Evolutionary conservation across 2,329 filamentous ascomycete genomes (phyloP), one percentile per base, ranked within the genome.

Genomic region (Scedosporium dehoogii): DNA sequence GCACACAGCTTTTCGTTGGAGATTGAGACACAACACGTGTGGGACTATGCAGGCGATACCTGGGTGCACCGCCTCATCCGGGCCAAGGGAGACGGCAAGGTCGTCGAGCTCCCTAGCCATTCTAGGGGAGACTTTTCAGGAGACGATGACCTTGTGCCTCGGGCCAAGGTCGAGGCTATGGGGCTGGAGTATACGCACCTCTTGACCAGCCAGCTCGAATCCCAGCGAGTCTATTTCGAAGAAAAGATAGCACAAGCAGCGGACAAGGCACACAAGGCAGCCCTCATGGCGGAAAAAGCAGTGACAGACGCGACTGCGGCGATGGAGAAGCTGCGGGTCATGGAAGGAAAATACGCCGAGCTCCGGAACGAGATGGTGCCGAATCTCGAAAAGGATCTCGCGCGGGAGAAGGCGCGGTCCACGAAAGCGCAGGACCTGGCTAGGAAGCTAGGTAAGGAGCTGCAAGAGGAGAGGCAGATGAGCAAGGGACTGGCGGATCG

Each of bases 31-130:
- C 93, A 99, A 73, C 89, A 96, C 68, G 92, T 99, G 1, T 99
- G 94, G 94, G 94, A 99, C 74, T 99, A 99, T 67, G 91, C 90
- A 0, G 92, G 91, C 4, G 94, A 99, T 71, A 90, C 89, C 70
- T 99, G 96, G 81, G 94, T 97, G 58, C 94, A 99, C 74, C 88
- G 94, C 9, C 85, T 97, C 60, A 96, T 99, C 62, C 89, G 96
- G 67, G 91, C 92, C 70, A 96, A 97, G 76, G 88, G 91, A 9
- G 92, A 96, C 72, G 91, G 91, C 25, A 96, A 96, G 73, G 82
- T 96, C 3, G 89, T 97, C 18, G 93, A 97, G 73, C 81, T 97
- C n/a, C 91, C 92, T 0, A 82, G 83, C 2, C 63, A 61, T 18
- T 61, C 61, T 29, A 48, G 58, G 7, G 62, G 59, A 29, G 68